Evolutionary conservation across 176 grass and related monocot species (phyloP), one percentile per base, ranked within the genome.

Genomic region (Zea luxurians): DNA sequence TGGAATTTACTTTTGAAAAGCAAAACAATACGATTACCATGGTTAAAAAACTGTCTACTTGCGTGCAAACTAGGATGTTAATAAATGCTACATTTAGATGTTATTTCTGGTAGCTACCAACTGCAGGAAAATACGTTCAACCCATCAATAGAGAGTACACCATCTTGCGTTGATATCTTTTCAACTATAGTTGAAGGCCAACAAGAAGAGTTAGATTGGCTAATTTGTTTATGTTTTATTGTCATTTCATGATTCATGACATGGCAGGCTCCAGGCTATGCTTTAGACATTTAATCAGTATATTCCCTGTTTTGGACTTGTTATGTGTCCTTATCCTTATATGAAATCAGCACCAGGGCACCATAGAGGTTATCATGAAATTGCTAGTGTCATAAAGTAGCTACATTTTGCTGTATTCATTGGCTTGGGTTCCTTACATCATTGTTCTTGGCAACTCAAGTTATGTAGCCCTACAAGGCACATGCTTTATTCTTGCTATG

Each of bases 281-380:
- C 2, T 18, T 59, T 66, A 10, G 9, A 35, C 13, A 61, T 48
- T 66, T 68, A 58, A 6, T 13, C 34, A 21, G 7, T 44, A 37
- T 4, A 1, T 15, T 80, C 35, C 5, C 3, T 20, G 37, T 60
- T 64, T 7, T 77, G 58, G 35, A 50, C 20, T 68, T 84, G 4
- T 54, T 45, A 6, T 36, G 1, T n/a, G 40, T 59, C n/a, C 52
- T 55, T 13, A 45, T 83, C 13, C 52, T 55, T 13, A 37, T 27
- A 27, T 37, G 64, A 73, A 73, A 57, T 49, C 69, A 66, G 68
- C 36, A 37, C 3, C 36, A 74, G 18, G 12, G n/a, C 13, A 6
- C 11, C n/a, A n/a, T 69, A 21, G 21, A 75, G 11, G 5, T 86
- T 75, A 52, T 2, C 37, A 53, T 49, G 49, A 63, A 61, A 15